phyloP scores from a whole-genome alignment of 257 asterid species.

The Fraxinus pennsylvanica region DNA sequence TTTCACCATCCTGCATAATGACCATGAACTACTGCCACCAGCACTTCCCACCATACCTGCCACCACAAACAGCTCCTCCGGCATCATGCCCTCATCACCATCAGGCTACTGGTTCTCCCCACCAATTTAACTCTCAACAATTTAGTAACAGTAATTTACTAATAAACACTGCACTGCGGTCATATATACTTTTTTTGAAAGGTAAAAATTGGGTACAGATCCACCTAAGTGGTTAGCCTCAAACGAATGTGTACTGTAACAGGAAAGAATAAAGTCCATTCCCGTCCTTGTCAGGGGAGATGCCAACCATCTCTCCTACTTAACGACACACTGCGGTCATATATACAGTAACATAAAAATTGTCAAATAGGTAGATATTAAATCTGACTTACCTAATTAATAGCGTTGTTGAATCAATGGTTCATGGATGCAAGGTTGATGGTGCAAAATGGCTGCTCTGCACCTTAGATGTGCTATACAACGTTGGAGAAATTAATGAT shows the following conservation, averaged over 20 bases:
- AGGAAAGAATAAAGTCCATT: background rate
- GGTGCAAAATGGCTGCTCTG: background rate
- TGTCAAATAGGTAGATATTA: background rate
- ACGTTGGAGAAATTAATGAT: background rate
- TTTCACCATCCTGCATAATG: no score
- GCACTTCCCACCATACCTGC: background rate
- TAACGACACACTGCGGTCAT: background rate
- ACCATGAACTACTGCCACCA: background rate
- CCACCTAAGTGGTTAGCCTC: no score
- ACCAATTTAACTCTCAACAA: background rate
- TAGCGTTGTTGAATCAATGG: background rate
- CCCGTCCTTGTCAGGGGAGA: conserved; percentile 1
- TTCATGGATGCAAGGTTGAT: background rate
- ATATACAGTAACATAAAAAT: background rate
- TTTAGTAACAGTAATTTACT: background rate
- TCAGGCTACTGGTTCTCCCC: background rate
- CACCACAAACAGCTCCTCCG: background rate
- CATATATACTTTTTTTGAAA: background rate
- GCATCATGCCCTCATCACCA: background rate
- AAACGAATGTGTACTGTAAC: background rate
- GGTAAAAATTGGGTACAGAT: no score
- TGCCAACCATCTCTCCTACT: conserved; percentile 3
- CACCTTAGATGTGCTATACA: conserved; percentile 1
- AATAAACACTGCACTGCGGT: background rate
- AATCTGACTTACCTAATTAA: conserved; percentile 1